Evolutionary conservation across 352 stramenopile genomes (phyloP).

Genomic region (Achlya hypogyna): DNA sequence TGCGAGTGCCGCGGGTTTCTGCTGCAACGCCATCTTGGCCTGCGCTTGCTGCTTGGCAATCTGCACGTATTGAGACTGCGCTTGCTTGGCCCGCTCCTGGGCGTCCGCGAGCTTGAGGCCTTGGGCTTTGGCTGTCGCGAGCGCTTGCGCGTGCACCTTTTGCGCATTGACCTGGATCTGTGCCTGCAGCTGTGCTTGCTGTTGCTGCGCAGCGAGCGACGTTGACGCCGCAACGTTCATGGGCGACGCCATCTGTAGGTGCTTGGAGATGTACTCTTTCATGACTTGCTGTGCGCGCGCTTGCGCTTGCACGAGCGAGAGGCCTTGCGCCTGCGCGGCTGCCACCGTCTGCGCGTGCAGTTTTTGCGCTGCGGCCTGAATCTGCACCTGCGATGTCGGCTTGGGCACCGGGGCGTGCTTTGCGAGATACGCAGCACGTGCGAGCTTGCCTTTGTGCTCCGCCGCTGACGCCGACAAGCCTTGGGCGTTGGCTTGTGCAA

Average conservation of each 20-base stretch:
- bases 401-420: slow-evolving; percentile 83
- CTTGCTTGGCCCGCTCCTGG: slow-evolving; percentile 86
- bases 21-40: slow-evolving; percentile 72
- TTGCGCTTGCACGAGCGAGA: slow-evolving; percentile 79
- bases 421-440: slow-evolving; percentile 72
- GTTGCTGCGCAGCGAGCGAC: slow-evolving; percentile 52
- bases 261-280: slow-evolving; percentile 86
- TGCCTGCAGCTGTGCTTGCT: slow-evolving; percentile 77
- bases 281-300: slow-evolving; percentile 79
- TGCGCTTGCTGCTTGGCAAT: slow-evolving; percentile 79
- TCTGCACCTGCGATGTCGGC: slow-evolving; percentile 81
- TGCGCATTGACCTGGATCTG: slow-evolving; percentile 86
- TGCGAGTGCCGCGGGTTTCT: slow-evolving; percentile 38
- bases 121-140: slow-evolving; percentile 75
- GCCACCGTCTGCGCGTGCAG: slow-evolving; percentile 77
- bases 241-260: slow-evolving; percentile 59
- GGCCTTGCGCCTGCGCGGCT: slow-evolving; percentile 69
- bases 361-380: slow-evolving; percentile 84
- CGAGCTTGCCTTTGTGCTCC: slow-evolving; percentile 70
- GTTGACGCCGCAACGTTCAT: slow-evolving; percentile 37
- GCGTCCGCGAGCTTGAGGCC: slow-evolving; percentile 79
- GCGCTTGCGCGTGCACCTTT: slow-evolving; percentile 82
- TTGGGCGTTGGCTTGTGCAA: slow-evolving; percentile 69
- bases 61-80: slow-evolving; percentile 80
- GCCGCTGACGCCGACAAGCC: slow-evolving; percentile 55